Percentiles rank a stretch among this genome's conserved stretches.
Conservation (phyloP, 257 asterid species). For the Vinca minor region DNA sequence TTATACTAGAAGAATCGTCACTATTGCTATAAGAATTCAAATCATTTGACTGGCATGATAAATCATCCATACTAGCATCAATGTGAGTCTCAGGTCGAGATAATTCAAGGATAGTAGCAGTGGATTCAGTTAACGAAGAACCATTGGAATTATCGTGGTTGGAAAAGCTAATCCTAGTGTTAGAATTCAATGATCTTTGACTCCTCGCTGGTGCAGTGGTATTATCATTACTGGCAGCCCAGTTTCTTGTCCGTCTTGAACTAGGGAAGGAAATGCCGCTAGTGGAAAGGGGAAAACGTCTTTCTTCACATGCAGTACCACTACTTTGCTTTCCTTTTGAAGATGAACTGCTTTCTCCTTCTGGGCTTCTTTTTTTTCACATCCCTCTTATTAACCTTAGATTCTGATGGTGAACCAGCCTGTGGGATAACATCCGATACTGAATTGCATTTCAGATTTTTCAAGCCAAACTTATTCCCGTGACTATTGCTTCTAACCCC, state of each 20-base stretch:
- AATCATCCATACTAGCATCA: constrained; percentile 23
- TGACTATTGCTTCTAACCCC: constrained; percentile 23
- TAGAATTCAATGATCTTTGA: constrained; percentile 31
- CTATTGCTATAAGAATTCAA: constrained; percentile 38
- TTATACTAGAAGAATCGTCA: constrained; percentile 21
- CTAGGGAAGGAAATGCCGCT: constrained; percentile 38
- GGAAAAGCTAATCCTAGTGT: constrained; percentile 28
- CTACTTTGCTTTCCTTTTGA: constrained; percentile 28
- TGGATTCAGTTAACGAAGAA: constrained; percentile 27
- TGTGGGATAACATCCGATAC: constrained; percentile 33
- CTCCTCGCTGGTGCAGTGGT: constrained; percentile 33
- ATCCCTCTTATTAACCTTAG: constrained; percentile 31
- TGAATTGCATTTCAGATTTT: constrained; percentile 40
- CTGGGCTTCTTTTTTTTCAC: constrained; percentile 39
- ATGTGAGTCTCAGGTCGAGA: constrained; percentile 24
- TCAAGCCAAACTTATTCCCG: constrained; percentile 28
- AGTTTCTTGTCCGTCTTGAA: constrained; percentile 28
- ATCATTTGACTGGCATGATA: constrained; percentile 29
- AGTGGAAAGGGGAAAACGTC: constrained; percentile 21
- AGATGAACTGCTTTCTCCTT: constrained; percentile 47
- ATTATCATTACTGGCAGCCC: constrained; percentile 26
- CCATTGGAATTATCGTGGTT: constrained; percentile 26
- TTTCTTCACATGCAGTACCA: constrained; percentile 14
- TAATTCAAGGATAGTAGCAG: constrained; percentile 20
- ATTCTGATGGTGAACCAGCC: constrained; percentile 28